A percentile compares a stretch with the other conserved stretches of the same genome.
Conservation (phyloP, 2,329 filamentous ascomycete species). For the Aspergillus niger region DNA sequence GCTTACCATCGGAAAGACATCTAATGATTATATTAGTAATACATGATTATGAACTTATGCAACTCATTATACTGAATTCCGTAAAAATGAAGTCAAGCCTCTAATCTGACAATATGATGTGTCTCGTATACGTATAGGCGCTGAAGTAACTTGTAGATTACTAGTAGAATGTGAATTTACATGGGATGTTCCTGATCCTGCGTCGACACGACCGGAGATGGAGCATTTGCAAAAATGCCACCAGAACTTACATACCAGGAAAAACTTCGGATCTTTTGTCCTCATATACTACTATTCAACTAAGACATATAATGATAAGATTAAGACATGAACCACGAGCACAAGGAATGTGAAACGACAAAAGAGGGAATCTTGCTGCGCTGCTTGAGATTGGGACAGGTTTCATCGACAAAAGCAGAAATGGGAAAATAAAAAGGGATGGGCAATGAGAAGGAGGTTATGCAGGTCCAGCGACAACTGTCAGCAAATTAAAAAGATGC, state of each 20-base stretch:
- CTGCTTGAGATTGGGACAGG: conserved; percentile 39
- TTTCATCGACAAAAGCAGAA: conserved; percentile 29
- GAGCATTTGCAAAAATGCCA: background rate
- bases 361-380: conserved; percentile 46
- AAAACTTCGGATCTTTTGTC: conserved; percentile 24
- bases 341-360: conserved; percentile 33
- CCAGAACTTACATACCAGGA: background rate
- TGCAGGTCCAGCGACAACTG: conserved; percentile 30
- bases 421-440: conserved; percentile 16
- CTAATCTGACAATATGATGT: background rate
- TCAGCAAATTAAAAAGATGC: conserved; percentile 36
- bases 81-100: too few species aligned
- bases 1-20: too few species aligned
- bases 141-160: too few species aligned
- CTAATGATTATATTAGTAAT: too few species aligned
- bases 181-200: too few species aligned
- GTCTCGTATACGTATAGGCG: background rate
- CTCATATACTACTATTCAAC: conserved; percentile 35
- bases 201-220: too few species aligned
- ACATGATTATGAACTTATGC: too few species aligned
- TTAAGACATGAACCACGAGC: conserved; percentile 31
- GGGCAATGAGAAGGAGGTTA: conserved; percentile 26
- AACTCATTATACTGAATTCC: too few species aligned
- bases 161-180: too few species aligned
- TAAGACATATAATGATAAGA: conserved; percentile 30